Evolutionary conservation across 176 grass and related monocot genomes (phyloP).

Genomic region (Stipa capillata): DNA sequence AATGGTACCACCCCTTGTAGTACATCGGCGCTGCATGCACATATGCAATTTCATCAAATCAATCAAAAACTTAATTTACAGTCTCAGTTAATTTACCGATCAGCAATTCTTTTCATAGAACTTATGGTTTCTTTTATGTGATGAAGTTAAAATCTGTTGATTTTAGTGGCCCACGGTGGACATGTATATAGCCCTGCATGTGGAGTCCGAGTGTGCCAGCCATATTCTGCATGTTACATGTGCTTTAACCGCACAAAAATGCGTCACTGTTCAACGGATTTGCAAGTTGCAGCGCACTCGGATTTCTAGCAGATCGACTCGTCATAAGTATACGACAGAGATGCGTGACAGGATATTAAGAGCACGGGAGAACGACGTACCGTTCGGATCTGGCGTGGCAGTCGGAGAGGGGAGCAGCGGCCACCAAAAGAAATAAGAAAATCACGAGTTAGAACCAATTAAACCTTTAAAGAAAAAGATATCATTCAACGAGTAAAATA

Average conservation of each 20-base stretch:
- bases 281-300: not conserved
- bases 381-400: constrained; percentile 57
- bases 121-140: not conserved
- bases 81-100: not conserved
- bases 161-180: not conserved
- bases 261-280: not conserved
- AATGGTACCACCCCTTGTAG: constrained; percentile 71
- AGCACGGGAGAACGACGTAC: constrained; percentile 31
- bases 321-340: not conserved
- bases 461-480: not conserved
- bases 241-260: not conserved
- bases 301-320: not conserved
- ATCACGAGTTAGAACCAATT: not conserved
- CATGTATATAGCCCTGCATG: not conserved
- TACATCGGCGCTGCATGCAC: constrained; percentile 49
- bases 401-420: not conserved
- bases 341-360: not conserved
- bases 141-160: not conserved
- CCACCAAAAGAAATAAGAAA: constrained; percentile 1
- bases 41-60: not conserved
- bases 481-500: not conserved
- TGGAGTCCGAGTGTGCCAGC: not conserved
- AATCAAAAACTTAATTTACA: not conserved
- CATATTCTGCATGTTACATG: not conserved
- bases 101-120: not conserved